A percentile compares a stretch with the other conserved stretches of the same genome.
Conservation (phyloP, 1,284 basidiomycete genomes). For the Bondarzewia mesenterica region DNA sequence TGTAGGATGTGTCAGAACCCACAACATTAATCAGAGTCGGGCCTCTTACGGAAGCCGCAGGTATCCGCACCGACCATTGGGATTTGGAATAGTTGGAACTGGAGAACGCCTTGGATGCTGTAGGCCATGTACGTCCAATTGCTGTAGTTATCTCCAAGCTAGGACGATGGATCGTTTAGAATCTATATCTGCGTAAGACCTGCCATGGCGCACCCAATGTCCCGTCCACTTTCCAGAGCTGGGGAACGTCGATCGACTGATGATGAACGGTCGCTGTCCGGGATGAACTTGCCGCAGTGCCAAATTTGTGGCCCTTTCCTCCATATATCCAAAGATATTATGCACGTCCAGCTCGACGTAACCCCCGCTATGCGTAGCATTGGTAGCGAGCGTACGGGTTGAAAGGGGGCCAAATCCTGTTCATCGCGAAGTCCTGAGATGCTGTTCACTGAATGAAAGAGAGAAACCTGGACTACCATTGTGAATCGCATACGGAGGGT, state of each 20-base stretch:
- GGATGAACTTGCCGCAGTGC: conserved; percentile 43
- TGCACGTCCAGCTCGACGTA: conserved; percentile 53
- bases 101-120: conserved; percentile 58
- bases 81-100: conserved; percentile 72
- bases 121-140: conserved; percentile 55
- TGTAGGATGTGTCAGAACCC: conserved; percentile 17
- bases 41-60: conserved; percentile 51
- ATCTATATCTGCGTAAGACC: not conserved
- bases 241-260: conserved; percentile 37
- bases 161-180: not conserved
- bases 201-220: conserved; percentile 16
- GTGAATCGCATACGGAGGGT: conserved; percentile 64
- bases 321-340: conserved; percentile 62
- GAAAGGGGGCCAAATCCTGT: conserved; percentile 40
- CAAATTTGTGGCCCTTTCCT: conserved; percentile 50
- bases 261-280: conserved; percentile 56
- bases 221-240: conserved; percentile 16
- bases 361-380: conserved; percentile 51
- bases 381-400: conserved; percentile 45
- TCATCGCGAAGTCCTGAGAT: not conserved
- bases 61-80: conserved; percentile 74
- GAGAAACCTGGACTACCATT: conserved; percentile 36
- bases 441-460: not conserved
- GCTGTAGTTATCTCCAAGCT: conserved; percentile 70
- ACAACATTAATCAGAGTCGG: not conserved